Evolutionary conservation across 1,139 yeast genomes (phyloP), one percentile per base, ranked within the genome.

Genomic region (Suhomyces choctaworum): DNA sequence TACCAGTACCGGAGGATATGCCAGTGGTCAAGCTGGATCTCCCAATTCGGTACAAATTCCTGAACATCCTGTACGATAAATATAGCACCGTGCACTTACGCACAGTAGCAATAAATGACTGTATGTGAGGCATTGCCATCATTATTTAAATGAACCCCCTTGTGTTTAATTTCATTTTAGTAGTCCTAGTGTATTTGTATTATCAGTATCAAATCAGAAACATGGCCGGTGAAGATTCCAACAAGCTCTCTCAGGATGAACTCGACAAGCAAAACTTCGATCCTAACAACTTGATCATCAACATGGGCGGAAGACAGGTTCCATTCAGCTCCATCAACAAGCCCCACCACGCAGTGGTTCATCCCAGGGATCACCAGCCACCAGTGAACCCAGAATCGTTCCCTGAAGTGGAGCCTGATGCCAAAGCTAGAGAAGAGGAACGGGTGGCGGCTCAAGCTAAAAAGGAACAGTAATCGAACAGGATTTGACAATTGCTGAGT

Each of bases 1-100:
- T 37, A 59, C 64, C 19, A 75, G 80, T 41, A 70, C 77, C 8
- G 78, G 77, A 2, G 76, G 76, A 3, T 45, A 51, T 8, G 54
- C 66, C 13, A 44, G 35, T 16, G 54, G 54, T 2, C 36, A 40
- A 26, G 35, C 45, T 5, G 56, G 55, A 2, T 31, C 44, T 11
- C 46, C 46, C 7, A 40, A 42, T 22, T n/a, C 35, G 2, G 13
- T 29, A 9, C 30, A 31, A n/a, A 22, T 25, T n/a, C 37, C 37
- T 8, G 38, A 31, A 13, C 30, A 32, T 3, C 36, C 40, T 8
- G 8, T 8, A 17, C 6, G 20, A 17, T 17, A 17, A 8, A 8
- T 8, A 7, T 17, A 17, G 20, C 8, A 8, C 8, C 7, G 6
- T 7, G 7, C 20, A 17, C 20, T 17, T 8, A 17, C 24, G 16